Conservation (phyloP, 2,329 filamentous ascomycete species). For the Fusarium sambucinum region DNA sequence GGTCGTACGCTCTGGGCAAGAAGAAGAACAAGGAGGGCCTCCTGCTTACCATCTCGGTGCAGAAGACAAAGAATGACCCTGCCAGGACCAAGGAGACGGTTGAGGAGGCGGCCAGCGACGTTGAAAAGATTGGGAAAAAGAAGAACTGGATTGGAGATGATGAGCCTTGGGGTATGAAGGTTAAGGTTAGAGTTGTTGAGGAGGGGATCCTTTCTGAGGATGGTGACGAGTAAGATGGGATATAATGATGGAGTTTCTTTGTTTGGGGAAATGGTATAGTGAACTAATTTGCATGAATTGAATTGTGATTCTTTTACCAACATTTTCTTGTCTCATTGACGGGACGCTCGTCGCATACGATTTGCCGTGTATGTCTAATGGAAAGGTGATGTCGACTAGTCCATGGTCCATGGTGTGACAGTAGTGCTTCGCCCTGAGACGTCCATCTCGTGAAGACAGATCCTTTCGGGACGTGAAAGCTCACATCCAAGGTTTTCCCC, state of each 20-base stretch:
- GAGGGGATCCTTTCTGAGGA: conserved; percentile 48
- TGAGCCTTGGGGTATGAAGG: conserved; percentile 55
- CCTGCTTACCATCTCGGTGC: conserved; percentile 58
- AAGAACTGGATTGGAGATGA: conserved; percentile 63
- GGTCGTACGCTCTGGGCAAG: conserved; percentile 57
- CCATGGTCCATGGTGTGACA: too few relatives aligned
- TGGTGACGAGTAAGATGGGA: neutral
- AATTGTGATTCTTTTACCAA: neutral
- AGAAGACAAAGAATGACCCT: conserved; percentile 53
- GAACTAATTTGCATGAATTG: conserved; percentile 6
- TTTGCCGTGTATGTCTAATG: too few relatives aligned
- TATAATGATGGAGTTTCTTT: neutral
- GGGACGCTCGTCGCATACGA: conserved; percentile 43
- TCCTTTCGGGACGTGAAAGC: too few relatives aligned
- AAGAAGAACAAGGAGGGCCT: conserved; percentile 56
- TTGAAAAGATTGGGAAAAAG: conserved; percentile 70
- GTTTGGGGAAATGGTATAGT: neutral
- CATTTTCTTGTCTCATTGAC: neutral
- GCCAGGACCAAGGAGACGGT: conserved; percentile 57
- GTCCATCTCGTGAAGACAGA: neutral
- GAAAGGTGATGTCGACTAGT: too few relatives aligned
- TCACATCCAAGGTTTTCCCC: too few relatives aligned
- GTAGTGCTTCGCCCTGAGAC: neutral
- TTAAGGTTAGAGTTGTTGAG: conserved; percentile 52
- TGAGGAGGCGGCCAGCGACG: conserved; percentile 54